phyloP scores from a whole-genome alignment of 1,139 yeast genomes.

The Pichia cactophila region DNA sequence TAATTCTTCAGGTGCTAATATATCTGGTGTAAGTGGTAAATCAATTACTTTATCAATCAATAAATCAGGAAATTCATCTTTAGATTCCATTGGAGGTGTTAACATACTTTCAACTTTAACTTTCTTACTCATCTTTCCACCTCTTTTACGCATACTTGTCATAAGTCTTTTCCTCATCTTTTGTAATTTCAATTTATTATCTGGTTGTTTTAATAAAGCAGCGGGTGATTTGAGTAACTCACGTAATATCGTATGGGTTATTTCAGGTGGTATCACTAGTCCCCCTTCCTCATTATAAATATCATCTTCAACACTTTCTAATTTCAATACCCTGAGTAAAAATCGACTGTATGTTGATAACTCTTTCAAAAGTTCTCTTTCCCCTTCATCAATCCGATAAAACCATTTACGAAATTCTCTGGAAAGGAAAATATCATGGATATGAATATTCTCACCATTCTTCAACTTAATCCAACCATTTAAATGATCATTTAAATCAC shows the following conservation, averaged over 20 bases:
- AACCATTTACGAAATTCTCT: slow-evolving; percentile 12
- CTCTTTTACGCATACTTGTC: not conserved
- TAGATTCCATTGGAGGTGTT: slow-evolving; percentile 9
- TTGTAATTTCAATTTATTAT: slow-evolving; percentile 6
- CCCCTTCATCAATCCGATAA: slow-evolving; percentile 6
- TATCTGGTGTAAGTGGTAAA: slow-evolving; percentile 7
- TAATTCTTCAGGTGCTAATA: slow-evolving; percentile 8
- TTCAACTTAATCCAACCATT: slow-evolving; percentile 21
- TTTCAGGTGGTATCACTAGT: slow-evolving; percentile 1
- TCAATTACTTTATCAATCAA: not conserved
- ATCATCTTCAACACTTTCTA: slow-evolving; percentile 12
- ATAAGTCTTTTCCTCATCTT: slow-evolving; percentile 8
- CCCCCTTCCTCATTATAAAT: not conserved
- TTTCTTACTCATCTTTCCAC: not conserved
- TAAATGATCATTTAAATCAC: slow-evolving; percentile 1
- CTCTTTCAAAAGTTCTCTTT: slow-evolving; percentile 11
- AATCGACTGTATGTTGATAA: slow-evolving; percentile 16
- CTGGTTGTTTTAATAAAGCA: slow-evolving; percentile 10
- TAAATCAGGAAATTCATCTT: no score
- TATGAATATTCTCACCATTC: slow-evolving; percentile 17
- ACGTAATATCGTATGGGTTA: slow-evolving; percentile 3
- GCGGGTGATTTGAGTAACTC: slow-evolving; percentile 9
- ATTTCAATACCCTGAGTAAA: slow-evolving; percentile 11
- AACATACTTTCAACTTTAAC: not conserved
- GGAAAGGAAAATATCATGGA: slow-evolving; percentile 25